Percentiles rank a stretch among this genome's conserved stretches.
Evolutionary conservation across 2,329 filamentous ascomycete species (phyloP).

Genomic region (Hypomyces rosellus): DNA sequence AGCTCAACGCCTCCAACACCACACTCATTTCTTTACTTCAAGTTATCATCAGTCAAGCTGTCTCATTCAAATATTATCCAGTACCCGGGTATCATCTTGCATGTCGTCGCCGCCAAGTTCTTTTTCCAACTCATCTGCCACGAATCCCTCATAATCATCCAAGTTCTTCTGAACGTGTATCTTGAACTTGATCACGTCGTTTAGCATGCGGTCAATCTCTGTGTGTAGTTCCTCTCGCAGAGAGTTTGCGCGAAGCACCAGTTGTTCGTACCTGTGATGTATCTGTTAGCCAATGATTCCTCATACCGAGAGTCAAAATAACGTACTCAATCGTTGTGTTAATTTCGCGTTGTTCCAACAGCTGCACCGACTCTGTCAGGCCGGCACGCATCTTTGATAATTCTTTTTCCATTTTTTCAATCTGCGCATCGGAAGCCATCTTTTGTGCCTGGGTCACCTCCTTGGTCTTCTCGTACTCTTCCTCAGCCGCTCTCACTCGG

Average conservation of each 20-base stretch:
- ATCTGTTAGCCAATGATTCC: neutral
- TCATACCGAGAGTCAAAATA: neutral
- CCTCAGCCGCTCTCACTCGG: slow-evolving; percentile 77
- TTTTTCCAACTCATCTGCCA: slow-evolving; percentile 86
- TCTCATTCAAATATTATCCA: slow-evolving; percentile 23
- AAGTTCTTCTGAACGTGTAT: slow-evolving; percentile 89
- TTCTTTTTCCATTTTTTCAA: slow-evolving; percentile 98
- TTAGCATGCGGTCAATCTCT: slow-evolving; percentile 90
- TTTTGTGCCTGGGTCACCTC: slow-evolving; percentile 83
- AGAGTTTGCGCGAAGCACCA: slow-evolving; percentile 75
- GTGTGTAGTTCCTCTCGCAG: slow-evolving; percentile 97
- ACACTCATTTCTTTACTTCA: no score
- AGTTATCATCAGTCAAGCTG: neutral
- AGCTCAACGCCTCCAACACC: no score
- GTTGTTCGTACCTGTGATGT: slow-evolving; percentile 71
- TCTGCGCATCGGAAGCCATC: slow-evolving; percentile 82
- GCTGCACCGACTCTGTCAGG: slow-evolving; percentile 76
- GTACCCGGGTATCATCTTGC: slow-evolving; percentile 45
- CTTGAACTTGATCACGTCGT: slow-evolving; percentile 98
- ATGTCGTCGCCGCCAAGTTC: slow-evolving; percentile 63
- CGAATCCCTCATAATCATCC: slow-evolving; percentile 91
- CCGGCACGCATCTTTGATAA: slow-evolving; percentile 85
- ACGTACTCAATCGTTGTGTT: slow-evolving; percentile 90
- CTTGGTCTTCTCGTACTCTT: slow-evolving; percentile 90
- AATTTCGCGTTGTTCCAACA: slow-evolving; percentile 93